Conservation (phyloP, 2,329 filamentous ascomycete species). For the Hypocreales sp. region DNA sequence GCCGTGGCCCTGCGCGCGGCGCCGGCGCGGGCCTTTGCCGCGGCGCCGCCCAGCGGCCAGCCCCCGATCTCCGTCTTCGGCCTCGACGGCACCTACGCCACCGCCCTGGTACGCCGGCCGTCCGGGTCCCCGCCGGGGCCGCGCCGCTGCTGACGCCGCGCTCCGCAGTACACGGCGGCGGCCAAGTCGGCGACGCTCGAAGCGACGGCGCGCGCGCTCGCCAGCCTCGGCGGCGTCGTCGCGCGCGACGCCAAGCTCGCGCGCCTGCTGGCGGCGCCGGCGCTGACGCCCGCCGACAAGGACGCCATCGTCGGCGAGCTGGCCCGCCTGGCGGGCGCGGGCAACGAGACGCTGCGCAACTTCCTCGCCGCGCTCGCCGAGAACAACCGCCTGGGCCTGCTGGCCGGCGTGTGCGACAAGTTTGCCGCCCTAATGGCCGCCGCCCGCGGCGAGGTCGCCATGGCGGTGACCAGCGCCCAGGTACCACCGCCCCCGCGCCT, state of each 20-base stretch:
- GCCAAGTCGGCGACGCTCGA: slow-evolving; percentile 80
- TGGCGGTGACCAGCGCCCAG: slow-evolving; percentile 79
- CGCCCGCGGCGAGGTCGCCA: slow-evolving; percentile 81
- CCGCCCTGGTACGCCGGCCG: slow-evolving; percentile 68
- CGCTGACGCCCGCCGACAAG: slow-evolving; percentile 69
- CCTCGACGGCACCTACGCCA: slow-evolving; percentile 95
- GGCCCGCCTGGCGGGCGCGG: slow-evolving; percentile 60
- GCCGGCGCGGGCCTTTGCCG: slow-evolving; percentile 65
- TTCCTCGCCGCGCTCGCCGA: slow-evolving; percentile 81
- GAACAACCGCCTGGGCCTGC: slow-evolving; percentile 84
- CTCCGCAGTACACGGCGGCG: slow-evolving; percentile 76
- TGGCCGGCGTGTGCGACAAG: slow-evolving; percentile 74
- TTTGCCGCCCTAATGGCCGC: slow-evolving; percentile 80
- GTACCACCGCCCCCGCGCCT: slow-evolving; percentile 34
- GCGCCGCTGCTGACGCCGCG: no score
- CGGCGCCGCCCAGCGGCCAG: slow-evolving; percentile 54
- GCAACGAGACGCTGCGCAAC: slow-evolving; percentile 82
- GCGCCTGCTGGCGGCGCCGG: slow-evolving; percentile 63
- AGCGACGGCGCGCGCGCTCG: slow-evolving; percentile 65
- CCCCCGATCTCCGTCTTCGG: slow-evolving; percentile 86
- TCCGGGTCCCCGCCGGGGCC: slow-evolving; percentile 1
- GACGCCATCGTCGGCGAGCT: slow-evolving; percentile 73
- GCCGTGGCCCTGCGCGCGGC: slow-evolving; percentile 25
- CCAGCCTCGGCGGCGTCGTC: slow-evolving; percentile 54
- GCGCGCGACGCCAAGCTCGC: slow-evolving; percentile 72